These are phyloP conservation scores for Tubosaeta sp. DNA, from an alignment of 768 basidiomycete genomes.

Conservation along the genomic window DNA sequence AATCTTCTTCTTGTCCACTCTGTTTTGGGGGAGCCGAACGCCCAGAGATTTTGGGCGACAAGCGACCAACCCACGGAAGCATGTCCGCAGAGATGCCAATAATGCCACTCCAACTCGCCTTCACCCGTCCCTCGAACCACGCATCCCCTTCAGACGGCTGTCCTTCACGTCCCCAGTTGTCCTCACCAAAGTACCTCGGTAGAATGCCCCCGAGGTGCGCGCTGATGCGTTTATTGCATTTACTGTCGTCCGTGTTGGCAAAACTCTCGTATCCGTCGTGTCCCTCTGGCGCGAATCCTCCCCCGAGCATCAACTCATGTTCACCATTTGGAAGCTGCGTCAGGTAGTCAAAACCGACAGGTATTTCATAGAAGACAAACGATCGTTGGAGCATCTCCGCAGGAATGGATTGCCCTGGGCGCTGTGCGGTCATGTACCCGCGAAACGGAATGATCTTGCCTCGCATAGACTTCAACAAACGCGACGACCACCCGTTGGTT, in stretches of 20 bases:
- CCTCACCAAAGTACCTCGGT: slow-evolving; percentile 48
- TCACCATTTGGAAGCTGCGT: slow-evolving; percentile 51
- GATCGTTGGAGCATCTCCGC: slow-evolving; percentile 43
- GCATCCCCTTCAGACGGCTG: slow-evolving; percentile 12
- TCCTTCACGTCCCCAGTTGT: slow-evolving; percentile 39
- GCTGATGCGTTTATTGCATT: slow-evolving; percentile 25
- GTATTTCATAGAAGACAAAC: slow-evolving; percentile 51
- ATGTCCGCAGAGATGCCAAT: slow-evolving; percentile 59
- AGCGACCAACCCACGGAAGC: slow-evolving; percentile 68
- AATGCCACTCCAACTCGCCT: slow-evolving; percentile 61
- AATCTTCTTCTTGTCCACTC: not conserved
- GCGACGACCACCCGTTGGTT: slow-evolving; percentile 79
- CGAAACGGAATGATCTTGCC: slow-evolving; percentile 59
- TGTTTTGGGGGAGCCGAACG: slow-evolving; percentile 26
- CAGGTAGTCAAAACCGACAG: slow-evolving; percentile 56
- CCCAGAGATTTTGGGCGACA: slow-evolving; percentile 46
- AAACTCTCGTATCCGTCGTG: slow-evolving; percentile 31
- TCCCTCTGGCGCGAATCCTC: slow-evolving; percentile 41
- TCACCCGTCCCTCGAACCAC: slow-evolving; percentile 46
- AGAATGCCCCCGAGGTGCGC: slow-evolving; percentile 44
- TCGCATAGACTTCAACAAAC: slow-evolving; percentile 61
- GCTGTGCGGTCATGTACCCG: slow-evolving; percentile 62
- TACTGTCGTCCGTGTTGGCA: slow-evolving; percentile 37
- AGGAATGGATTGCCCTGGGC: slow-evolving; percentile 37
- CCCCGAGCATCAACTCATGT: slow-evolving; percentile 61